Evolutionary conservation across 2,329 filamentous ascomycete species (phyloP), one percentile per base, ranked within the genome.

Genomic region (Xylaria sp.): DNA sequence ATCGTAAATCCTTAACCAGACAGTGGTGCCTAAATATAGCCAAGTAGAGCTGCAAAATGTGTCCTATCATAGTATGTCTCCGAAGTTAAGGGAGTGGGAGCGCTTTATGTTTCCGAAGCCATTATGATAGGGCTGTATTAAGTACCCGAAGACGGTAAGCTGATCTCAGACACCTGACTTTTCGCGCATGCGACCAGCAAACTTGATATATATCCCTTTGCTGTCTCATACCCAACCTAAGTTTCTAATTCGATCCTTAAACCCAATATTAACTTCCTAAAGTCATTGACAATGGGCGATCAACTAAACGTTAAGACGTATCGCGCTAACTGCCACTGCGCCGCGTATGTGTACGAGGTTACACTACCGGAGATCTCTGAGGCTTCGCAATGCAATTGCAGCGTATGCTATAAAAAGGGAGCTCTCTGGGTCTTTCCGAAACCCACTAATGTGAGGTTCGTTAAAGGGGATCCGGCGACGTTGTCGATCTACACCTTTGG

Each of bases 241-340:
- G 13, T n/a, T 21, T 21, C 1, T 10, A 57, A 18, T 29, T 29
- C 13, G 3, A 1, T 58, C 10, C 5, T 29, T 16, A 13, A 5
- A 10, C 4, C 10, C 6, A n/a, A 1, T 44, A n/a, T 12, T 6
- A 47, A 6, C n/a, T 47, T 9, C 23, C 23, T 3, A 1, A 25
- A 12, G 13, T 44, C 25, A n/a, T 18, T 29, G 16, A n/a, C 37
- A 12, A 58, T 58, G 55, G 8, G 6, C 2, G 23, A 58, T 5
- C 37, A 58, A 29, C 23, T 8, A 58, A 27, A 3, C 1, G 23
- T 58, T 37, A 58, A 44, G 25, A 58, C 55, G 5, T 58, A 58
- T n/a, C 55, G 55, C 23, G 55, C 55, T 16, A 58, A 58, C 37
- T 58, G 55, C 23, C 55, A 58, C 23, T 58, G 55, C 25, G 13